A percentile compares a stretch with the other conserved stretches of the same genome.
Evolutionary conservation across 495 filamentous ascomycete genomes (phyloP).

Genomic region (Talaromyces thailandensis): DNA sequence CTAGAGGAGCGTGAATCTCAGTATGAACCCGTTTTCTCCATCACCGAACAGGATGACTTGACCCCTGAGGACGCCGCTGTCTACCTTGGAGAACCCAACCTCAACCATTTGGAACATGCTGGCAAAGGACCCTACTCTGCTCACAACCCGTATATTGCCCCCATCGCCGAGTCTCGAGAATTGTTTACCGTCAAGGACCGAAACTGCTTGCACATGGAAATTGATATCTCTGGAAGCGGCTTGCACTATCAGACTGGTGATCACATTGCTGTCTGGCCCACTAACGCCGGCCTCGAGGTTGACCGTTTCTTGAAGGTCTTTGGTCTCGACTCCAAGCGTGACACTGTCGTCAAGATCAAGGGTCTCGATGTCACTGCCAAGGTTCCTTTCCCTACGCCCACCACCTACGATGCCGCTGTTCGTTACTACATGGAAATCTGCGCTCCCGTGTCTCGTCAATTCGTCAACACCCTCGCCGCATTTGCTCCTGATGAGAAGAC

Average conservation of each 20-base stretch:
- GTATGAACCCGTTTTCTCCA: constrained; percentile 87
- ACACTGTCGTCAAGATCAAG: constrained; percentile 83
- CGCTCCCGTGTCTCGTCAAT: constrained; percentile 92
- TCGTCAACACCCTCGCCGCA: constrained; percentile 73
- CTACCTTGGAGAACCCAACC: constrained; percentile 94
- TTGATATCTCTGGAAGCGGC: constrained; percentile 74
- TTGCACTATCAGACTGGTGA: constrained; percentile 92
- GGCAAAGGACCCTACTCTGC: constrained; percentile 89
- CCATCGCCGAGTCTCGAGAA: constrained; percentile 83
- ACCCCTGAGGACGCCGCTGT: constrained; percentile 73
- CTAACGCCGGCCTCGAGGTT: constrained; percentile 87
- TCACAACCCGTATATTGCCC: constrained; percentile 95
- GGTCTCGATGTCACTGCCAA: constrained; percentile 92
- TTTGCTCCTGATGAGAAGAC: constrained; percentile 80
- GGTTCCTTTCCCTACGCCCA: constrained; percentile 94
- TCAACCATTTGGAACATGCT: constrained; percentile 80
- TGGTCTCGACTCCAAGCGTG: constrained; percentile 63
- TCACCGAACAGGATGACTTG: constrained; percentile 67
- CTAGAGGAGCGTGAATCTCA: constrained; percentile 92
- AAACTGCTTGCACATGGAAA: constrained; percentile 96
- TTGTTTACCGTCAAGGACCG: constrained; percentile 85
- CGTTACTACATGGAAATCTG: constrained; percentile 98
- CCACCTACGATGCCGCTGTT: constrained; percentile 87
- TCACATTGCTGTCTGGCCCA: constrained; percentile 96
- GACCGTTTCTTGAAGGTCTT: constrained; percentile 80